Conservation (phyloP, 1,284 basidiomycete genomes). For the Schizophyllum commune region DNA sequence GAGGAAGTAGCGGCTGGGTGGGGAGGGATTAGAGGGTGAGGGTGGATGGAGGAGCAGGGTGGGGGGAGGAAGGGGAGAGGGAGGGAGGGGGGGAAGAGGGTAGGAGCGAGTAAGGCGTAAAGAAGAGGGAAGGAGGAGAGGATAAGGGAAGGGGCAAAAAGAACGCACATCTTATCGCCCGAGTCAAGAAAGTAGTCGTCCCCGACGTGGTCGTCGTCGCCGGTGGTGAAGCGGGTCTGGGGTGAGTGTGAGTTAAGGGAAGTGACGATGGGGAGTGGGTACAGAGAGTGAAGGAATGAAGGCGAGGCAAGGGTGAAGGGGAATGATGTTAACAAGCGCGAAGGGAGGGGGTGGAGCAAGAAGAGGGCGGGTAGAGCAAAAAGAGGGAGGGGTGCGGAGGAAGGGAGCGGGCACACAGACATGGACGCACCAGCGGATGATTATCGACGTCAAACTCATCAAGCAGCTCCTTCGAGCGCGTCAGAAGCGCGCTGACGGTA, state of each 20-base stretch:
- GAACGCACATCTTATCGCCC: slow-evolving; percentile 74
- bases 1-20: slow-evolving; percentile 69
- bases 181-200: slow-evolving; percentile 91
- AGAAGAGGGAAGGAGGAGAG: background rate
- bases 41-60: background rate
- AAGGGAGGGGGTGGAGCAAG: background rate
- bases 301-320: no score
- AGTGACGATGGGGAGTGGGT: background rate
- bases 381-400: no score
- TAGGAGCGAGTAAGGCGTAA: no score
- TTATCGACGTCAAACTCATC: slow-evolving; percentile 66
- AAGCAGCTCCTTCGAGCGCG: slow-evolving; percentile 66
- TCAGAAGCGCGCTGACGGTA: slow-evolving; percentile 58
- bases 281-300: background rate
- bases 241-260: background rate
- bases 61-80: background rate
- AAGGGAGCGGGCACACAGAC: no score
- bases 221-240: slow-evolving; percentile 86
- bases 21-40: background rate
- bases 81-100: background rate
- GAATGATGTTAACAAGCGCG: background rate
- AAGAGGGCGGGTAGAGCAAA: no score
- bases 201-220: slow-evolving; percentile 69
- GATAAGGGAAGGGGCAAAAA: background rate
- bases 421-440: slow-evolving; percentile 67